Conservation (phyloP, 75 land plant species). For the Picea glauca region DNA sequence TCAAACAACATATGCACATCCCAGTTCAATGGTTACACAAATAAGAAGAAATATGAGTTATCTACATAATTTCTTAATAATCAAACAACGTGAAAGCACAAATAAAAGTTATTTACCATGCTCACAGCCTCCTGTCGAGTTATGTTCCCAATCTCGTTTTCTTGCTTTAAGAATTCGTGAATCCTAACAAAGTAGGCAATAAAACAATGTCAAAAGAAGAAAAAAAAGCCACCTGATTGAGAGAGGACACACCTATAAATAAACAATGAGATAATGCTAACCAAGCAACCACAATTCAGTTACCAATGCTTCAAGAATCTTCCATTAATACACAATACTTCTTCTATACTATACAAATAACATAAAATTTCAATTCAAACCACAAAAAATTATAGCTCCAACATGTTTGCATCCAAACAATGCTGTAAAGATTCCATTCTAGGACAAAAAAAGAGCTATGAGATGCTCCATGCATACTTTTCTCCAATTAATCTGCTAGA, state of each 20-base stretch:
- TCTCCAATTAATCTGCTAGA: too few relatives aligned
- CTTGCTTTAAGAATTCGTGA: constrained; percentile 92
- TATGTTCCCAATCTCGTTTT: constrained; percentile 95
- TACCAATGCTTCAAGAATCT: not conserved
- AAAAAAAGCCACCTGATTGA: not conserved
- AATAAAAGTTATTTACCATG: constrained; percentile 58
- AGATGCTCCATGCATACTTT: too few relatives aligned
- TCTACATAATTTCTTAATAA: not conserved
- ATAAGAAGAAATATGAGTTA: not conserved
- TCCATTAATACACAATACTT: too few relatives aligned
- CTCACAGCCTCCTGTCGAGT: constrained; percentile 99
- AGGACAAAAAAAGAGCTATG: too few relatives aligned
- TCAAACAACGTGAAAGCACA: not conserved
- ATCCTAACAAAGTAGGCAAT: constrained; percentile 46
- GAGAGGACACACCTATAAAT: not conserved
- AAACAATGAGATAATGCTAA: not conserved
- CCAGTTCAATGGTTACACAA: not conserved
- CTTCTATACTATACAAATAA: too few relatives aligned
- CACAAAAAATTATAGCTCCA: too few relatives aligned
- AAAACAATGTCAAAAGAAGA: not conserved
- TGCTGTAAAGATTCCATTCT: too few relatives aligned
- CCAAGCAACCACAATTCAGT: not conserved
- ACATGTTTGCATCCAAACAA: too few relatives aligned
- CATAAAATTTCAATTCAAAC: too few relatives aligned
- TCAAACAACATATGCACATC: not conserved